A percentile compares a stretch with the other conserved stretches of the same genome.
Conservation (phyloP, 2,329 filamentous ascomycete genomes). For the Chaetomium strumarium region DNA sequence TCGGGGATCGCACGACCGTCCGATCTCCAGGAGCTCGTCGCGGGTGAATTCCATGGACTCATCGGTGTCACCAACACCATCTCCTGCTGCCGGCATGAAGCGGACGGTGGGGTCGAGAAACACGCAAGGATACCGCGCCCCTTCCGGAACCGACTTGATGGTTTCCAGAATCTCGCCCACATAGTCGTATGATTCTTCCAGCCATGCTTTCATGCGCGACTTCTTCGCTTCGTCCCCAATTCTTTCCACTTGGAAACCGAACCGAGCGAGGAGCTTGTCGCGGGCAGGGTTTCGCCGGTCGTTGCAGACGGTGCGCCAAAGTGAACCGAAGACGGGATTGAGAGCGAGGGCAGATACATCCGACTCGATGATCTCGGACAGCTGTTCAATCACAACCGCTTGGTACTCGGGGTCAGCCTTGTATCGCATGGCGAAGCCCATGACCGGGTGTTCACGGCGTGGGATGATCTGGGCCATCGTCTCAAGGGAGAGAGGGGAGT, state of each 20-base stretch:
- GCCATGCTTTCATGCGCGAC: slow-evolving; percentile 39
- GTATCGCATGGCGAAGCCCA: slow-evolving; percentile 39
- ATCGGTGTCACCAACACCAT: slow-evolving; percentile 21
- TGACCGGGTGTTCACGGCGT: slow-evolving; percentile 22
- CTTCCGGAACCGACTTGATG: slow-evolving; percentile 33
- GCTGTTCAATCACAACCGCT: slow-evolving; percentile 33
- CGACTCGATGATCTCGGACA: slow-evolving; percentile 38
- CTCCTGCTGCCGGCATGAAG: slow-evolving; percentile 26
- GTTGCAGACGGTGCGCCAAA: slow-evolving; percentile 45
- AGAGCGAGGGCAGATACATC: slow-evolving; percentile 40
- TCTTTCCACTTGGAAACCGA: slow-evolving; percentile 35
- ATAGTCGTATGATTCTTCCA: slow-evolving; percentile 47
- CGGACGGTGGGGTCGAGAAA: slow-evolving; percentile 44
- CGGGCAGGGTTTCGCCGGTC: slow-evolving; percentile 38
- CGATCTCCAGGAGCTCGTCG: slow-evolving; percentile 45
- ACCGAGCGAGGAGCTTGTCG: slow-evolving; percentile 37
- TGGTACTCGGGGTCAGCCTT: slow-evolving; percentile 34
- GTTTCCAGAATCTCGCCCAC: slow-evolving; percentile 36
- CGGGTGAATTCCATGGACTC: slow-evolving; percentile 35
- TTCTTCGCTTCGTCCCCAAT: slow-evolving; percentile 32
- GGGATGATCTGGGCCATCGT: slow-evolving; percentile 25
- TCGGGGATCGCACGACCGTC: slow-evolving; percentile 43
- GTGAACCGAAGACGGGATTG: slow-evolving; percentile 45
- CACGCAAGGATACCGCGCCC: slow-evolving; percentile 41
- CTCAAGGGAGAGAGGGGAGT: slow-evolving; percentile 15